Evolutionary conservation across 208 protist species (phyloP).

Genomic region (Porcisia hertigi): DNA sequence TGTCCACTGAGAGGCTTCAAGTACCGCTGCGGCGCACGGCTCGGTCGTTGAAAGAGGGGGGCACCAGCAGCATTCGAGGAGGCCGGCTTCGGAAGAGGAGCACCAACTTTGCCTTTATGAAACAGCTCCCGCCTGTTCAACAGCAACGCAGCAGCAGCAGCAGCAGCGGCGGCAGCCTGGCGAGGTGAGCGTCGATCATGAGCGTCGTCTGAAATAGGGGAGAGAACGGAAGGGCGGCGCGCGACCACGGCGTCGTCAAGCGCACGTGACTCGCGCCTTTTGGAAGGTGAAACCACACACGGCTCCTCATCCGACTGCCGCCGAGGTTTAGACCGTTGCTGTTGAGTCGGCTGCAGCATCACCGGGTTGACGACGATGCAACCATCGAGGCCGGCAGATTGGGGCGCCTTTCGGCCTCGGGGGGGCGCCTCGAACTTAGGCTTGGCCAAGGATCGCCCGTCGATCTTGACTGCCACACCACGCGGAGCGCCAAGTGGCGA

Average conservation of each 20-base stretch:
- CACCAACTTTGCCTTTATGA: not conserved
- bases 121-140: not conserved
- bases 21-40: slow-evolving; percentile 21
- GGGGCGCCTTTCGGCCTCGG: not conserved
- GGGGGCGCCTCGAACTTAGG: not conserved
- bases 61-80: slow-evolving; percentile 12
- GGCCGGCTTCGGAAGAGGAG: slow-evolving; percentile 2
- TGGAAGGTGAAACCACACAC: not conserved
- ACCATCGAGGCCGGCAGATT: slow-evolving; percentile 12
- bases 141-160: not conserved
- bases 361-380: slow-evolving; percentile 21
- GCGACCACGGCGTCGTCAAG: slow-evolving; percentile 1
- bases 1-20: slow-evolving; percentile 27
- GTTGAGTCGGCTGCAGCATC: slow-evolving; percentile 14
- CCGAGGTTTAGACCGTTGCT: slow-evolving; percentile 2
- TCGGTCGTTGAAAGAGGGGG: slow-evolving; percentile 21
- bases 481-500: not conserved
- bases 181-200: slow-evolving; percentile 14
- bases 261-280: not conserved
- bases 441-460: slow-evolving; percentile 15
- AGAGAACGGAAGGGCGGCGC: slow-evolving; percentile 21
- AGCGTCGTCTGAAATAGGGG: slow-evolving; percentile 16
- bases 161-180: not conserved
- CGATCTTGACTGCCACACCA: slow-evolving; percentile 11
- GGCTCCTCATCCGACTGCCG: slow-evolving; percentile 8